Conservation (phyloP, 2,329 filamentous ascomycete genomes). For the Colletotrichum sp. region DNA sequence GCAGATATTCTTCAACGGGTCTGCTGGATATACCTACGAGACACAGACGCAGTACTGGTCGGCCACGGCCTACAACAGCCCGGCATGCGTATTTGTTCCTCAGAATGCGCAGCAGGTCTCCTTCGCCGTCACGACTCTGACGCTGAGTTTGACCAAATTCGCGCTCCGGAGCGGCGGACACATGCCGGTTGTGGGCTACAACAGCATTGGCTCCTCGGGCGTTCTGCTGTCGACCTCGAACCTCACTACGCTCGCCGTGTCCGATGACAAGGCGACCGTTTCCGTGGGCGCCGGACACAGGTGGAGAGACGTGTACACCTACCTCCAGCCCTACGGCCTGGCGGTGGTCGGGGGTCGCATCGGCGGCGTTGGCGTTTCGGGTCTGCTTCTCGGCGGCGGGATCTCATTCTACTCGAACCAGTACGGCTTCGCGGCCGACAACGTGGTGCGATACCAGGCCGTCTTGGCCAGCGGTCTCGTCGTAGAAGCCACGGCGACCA, state of each 20-base stretch:
- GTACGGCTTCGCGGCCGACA: conserved; percentile 31
- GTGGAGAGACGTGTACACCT: conserved; percentile 33
- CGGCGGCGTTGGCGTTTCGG: conserved; percentile 31
- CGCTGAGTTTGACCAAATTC: conserved; percentile 23
- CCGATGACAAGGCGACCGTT: conserved; percentile 29
- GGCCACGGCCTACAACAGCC: background rate
- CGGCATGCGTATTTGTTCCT: conserved; percentile 31
- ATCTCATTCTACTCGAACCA: conserved; percentile 35
- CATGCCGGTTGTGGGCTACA: conserved; percentile 30
- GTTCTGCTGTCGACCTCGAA: conserved; percentile 40
- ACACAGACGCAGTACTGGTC: conserved; percentile 13
- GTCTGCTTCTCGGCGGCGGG: conserved; percentile 34
- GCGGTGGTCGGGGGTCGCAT: conserved; percentile 30
- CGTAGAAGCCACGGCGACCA: conserved; percentile 36
- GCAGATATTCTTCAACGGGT: background rate
- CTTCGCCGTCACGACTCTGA: conserved; percentile 26
- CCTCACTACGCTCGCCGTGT: conserved; percentile 33
- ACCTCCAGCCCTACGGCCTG: conserved; percentile 26
- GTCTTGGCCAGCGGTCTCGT: conserved; percentile 44
- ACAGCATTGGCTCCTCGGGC: conserved; percentile 29
- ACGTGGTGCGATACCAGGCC: conserved; percentile 41
- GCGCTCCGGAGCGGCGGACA: conserved; percentile 32
- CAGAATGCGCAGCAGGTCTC: conserved; percentile 24
- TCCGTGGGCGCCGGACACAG: conserved; percentile 34
- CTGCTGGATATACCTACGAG: conserved; percentile 3